Conservation (phyloP, 2,329 filamentous ascomycete species). For the Chaetomium globosum region DNA sequence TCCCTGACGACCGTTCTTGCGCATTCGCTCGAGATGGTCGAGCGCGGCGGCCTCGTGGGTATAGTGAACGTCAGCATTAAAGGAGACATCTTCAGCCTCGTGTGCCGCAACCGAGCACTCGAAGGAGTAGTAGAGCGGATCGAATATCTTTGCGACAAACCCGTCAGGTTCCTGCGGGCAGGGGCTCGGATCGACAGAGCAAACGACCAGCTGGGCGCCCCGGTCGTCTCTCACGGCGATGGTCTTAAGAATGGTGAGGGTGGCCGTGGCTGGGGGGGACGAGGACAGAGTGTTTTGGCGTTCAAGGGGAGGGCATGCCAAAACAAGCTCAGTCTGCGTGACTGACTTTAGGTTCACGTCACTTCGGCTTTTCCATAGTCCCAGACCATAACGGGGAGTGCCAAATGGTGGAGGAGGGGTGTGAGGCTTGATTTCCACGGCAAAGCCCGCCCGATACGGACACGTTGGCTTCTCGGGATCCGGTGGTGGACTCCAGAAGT, state of each 20-base stretch:
- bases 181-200: constrained; percentile 8
- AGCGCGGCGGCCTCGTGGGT: constrained; percentile 21
- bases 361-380: neutral
- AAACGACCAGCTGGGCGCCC: constrained; percentile 17
- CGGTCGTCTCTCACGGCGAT: constrained; percentile 16
- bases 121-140: constrained; percentile 24
- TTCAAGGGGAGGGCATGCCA: constrained; percentile 11
- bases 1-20: neutral
- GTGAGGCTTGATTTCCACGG: constrained; percentile 22
- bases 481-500: constrained; percentile 13
- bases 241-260: neutral
- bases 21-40: constrained; percentile 7
- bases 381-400: constrained; percentile 11
- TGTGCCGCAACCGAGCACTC: neutral
- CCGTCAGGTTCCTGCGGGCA: neutral
- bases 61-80: constrained; percentile 16
- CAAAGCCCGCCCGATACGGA: constrained; percentile 17
- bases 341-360: constrained; percentile 3
- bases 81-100: constrained; percentile 4
- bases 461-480: constrained; percentile 20
- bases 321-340: constrained; percentile 18
- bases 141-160: constrained; percentile 23
- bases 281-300: constrained; percentile 4
- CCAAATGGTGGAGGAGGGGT: constrained; percentile 21
- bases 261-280: neutral